Percentiles rank a stretch among this genome's conserved stretches.
These are phyloP conservation scores for Podaxis sp. DNA, from an alignment of 768 basidiomycete species.

Conservation along the genomic window DNA sequence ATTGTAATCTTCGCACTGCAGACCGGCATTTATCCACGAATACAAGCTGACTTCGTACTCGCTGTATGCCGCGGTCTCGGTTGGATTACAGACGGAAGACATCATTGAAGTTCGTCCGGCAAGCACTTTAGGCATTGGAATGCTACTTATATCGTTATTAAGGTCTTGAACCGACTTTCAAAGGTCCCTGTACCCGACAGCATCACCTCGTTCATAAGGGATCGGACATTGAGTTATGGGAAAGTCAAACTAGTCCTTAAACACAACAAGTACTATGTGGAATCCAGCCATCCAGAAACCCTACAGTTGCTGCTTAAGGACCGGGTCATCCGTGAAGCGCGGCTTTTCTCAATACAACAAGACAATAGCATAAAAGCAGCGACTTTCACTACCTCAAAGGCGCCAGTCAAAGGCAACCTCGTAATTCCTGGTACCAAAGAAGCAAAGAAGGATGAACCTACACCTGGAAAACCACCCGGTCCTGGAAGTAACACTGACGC, in stretches of 20 bases:
- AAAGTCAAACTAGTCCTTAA: constrained; percentile 98
- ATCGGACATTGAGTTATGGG: constrained; percentile 93
- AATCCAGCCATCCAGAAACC: constrained; percentile 93
- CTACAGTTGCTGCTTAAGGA: constrained; percentile 88
- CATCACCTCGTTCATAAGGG: constrained; percentile 85
- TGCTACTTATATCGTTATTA: constrained; percentile 26
- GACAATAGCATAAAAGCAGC: constrained; percentile 76
- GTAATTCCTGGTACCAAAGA: constrained; percentile 86
- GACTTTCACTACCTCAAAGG: constrained; percentile 78
- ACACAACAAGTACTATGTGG: constrained; percentile 96
- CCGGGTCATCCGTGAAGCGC: constrained; percentile 77
- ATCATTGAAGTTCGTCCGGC: constrained; percentile 86
- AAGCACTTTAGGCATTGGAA: constrained; percentile 21
- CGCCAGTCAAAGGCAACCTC: constrained; percentile 78
- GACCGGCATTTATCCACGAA: constrained; percentile 98
- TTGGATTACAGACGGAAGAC: constrained; percentile 95
- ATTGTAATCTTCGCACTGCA: constrained; percentile 33
- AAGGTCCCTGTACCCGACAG: constrained; percentile 92
- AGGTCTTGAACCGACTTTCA: constrained; percentile 81
- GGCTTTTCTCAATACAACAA: constrained; percentile 66
- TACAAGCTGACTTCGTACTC: constrained; percentile 99
- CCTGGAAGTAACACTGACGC: constrained; percentile 46
- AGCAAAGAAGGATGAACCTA: constrained; percentile 62
- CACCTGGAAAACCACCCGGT: constrained; percentile 27
- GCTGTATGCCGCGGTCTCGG: constrained; percentile 96